Conservation (phyloP, 2,329 filamentous ascomycete species). For the Aureobasidium uvarum region DNA sequence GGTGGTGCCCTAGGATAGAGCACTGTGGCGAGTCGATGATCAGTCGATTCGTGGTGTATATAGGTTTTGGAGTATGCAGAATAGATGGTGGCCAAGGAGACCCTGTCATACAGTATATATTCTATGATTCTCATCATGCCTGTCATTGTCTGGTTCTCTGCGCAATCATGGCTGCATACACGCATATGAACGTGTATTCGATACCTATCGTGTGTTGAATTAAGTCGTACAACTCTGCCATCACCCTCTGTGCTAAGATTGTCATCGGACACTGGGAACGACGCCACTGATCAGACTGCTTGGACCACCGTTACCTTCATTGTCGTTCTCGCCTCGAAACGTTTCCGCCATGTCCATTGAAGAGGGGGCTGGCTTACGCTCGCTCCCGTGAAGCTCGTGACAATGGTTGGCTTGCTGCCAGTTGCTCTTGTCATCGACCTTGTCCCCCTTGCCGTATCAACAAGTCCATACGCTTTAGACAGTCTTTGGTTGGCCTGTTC, state of each 20-base stretch:
- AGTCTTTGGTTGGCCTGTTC: too few relatives aligned
- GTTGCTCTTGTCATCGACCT: conserved; percentile 58
- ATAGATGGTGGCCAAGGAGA: not conserved
- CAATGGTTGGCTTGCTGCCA: conserved; percentile 46
- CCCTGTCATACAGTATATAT: not conserved
- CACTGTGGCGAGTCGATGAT: not conserved
- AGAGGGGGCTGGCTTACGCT: conserved; percentile 41
- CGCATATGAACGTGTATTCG: too few relatives aligned
- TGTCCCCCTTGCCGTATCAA: conserved; percentile 33
- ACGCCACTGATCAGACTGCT: conserved; percentile 36
- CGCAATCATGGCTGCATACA: too few relatives aligned
- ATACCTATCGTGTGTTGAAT: too few relatives aligned
- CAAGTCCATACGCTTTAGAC: too few relatives aligned
- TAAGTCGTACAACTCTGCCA: conserved; percentile 46
- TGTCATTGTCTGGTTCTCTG: too few relatives aligned
- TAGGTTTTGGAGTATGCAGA: not conserved
- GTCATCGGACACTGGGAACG: conserved; percentile 61
- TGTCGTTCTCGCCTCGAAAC: conserved; percentile 56
- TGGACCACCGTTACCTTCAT: conserved; percentile 59
- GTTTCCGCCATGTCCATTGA: too few relatives aligned
- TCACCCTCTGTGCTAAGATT: conserved; percentile 57
- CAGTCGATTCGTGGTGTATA: not conserved
- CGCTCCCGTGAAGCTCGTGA: conserved; percentile 52
- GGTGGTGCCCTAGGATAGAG: not conserved
- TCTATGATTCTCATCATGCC: too few relatives aligned